These are phyloP conservation scores for Schwanniomyces polymorphus DNA, from an alignment of 805 yeast genomes.

Conservation along the genomic window DNA sequence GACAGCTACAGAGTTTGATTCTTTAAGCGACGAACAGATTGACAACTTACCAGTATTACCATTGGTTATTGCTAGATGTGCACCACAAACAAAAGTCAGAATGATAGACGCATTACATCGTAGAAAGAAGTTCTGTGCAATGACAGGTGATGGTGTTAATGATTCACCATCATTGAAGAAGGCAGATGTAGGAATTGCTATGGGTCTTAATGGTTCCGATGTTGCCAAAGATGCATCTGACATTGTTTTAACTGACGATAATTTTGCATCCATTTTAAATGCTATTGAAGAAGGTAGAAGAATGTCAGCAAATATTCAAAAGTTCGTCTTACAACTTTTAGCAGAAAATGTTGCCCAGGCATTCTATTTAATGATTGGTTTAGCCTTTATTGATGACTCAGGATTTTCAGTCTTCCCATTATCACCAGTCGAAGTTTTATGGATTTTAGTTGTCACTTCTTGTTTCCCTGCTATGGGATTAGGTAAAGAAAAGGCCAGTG, in stretches of 20 bases:
- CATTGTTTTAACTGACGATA: slow-evolving; percentile 68
- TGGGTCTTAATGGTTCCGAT: slow-evolving; percentile 78
- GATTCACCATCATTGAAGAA: slow-evolving; percentile 76
- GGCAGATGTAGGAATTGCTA: slow-evolving; percentile 82
- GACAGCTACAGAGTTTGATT: slow-evolving; percentile 39
- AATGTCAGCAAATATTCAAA: slow-evolving; percentile 76
- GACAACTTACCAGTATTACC: slow-evolving; percentile 38
- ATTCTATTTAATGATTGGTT: slow-evolving; percentile 51
- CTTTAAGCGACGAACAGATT: slow-evolving; percentile 29
- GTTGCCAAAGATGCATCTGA: slow-evolving; percentile 85
- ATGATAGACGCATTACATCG: slow-evolving; percentile 43
- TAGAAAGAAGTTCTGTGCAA: slow-evolving; percentile 35
- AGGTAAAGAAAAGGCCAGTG: slow-evolving; percentile 48
- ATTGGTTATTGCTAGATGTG: slow-evolving; percentile 41
- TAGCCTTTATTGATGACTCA: slow-evolving; percentile 31
- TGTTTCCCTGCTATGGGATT: slow-evolving; percentile 86
- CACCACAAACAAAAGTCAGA: slow-evolving; percentile 42
- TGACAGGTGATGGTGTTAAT: slow-evolving; percentile 70
- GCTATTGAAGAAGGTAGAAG: slow-evolving; percentile 82
- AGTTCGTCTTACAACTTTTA: slow-evolving; percentile 70
- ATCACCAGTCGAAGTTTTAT: slow-evolving; percentile 71
- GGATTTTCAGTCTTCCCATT: slow-evolving; percentile 39
- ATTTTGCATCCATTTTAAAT: slow-evolving; percentile 74
- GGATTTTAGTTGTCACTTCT: slow-evolving; percentile 78
- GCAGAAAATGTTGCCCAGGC: slow-evolving; percentile 77